Base-by-base conservation (phyloP, 768 basidiomycete species). In the Suillus americanus region DNA sequence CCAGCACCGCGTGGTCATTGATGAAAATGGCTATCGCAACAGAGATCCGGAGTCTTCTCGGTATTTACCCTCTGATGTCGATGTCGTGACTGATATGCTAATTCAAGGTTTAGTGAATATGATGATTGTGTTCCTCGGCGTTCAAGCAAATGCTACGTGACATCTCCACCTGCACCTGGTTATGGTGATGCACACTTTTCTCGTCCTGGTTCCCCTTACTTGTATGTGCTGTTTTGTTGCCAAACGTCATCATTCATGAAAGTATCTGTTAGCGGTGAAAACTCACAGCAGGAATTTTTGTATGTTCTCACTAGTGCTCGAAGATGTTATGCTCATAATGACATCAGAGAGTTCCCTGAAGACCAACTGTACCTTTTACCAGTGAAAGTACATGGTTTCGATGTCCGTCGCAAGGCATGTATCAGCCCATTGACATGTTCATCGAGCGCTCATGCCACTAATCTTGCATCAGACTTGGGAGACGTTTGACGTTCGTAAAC, bases 331-430 rank as follows among this genome's bases (percentile, higher is more conserved):
- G 66, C 68, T 45, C 57, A 66, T 8, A 35, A 62, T 23, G 56
- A 28, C 16, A 59, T 64, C 3, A 72, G 74, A 6, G 79, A 84
- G 37, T 69, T 87, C 41, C 76, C 78, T 0, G 83, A 86, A 4
- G 83, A 86, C 25, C 82, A 86, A 43, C 75, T 89, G 20, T 75
- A 88, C 35, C 73, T 90, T 5, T 79, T 87, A 1, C 79, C 87
- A 0, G 82, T 85, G 0, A 78, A 85, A 43, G 82, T 89, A 3
- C 85, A 85, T 65, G 88, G 87, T 0, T 90, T 89, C 73, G 87
- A 86, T 73, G 73, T 89, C 54, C 67, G 74, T 7, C 86, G 86
- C 64, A 89, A 89, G 72, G 61, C 53, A 13, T n/a, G 30, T 55
- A 35, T 37, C 41, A 18, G 9, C n/a, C 20, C 5, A 41, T 45